Evolutionary conservation across 1,284 basidiomycete species (phyloP).

Genomic region (Ganoderma resinaceum): DNA sequence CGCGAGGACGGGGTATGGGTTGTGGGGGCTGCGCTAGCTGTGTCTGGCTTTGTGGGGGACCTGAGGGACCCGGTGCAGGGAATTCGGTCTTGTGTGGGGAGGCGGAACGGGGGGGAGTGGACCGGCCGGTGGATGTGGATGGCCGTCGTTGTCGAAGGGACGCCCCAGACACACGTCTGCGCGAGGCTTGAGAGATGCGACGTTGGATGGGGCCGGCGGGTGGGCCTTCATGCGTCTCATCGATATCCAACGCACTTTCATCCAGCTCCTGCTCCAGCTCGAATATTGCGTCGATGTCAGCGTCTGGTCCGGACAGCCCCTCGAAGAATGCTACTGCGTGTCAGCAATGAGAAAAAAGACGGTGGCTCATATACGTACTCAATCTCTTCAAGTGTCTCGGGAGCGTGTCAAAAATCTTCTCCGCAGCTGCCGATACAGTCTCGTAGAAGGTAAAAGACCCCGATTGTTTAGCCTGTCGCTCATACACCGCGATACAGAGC

Average conservation of each 20-base stretch:
- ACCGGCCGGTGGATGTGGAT: slow-evolving; percentile 23
- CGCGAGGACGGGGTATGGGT: slow-evolving; percentile 42
- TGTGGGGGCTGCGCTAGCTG: slow-evolving; percentile 34
- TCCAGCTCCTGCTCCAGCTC: slow-evolving; percentile 81
- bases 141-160: slow-evolving; percentile 25
- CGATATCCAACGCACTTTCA: slow-evolving; percentile 58
- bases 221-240: slow-evolving; percentile 42
- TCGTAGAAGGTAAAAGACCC: slow-evolving; percentile 75
- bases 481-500: slow-evolving; percentile 82
- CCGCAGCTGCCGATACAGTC: slow-evolving; percentile 68
- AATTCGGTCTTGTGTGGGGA: slow-evolving; percentile 33
- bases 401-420: slow-evolving; percentile 74
- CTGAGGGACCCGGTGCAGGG: slow-evolving; percentile 22
- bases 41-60: slow-evolving; percentile 24
- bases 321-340: slow-evolving; percentile 64
- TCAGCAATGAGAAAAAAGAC: neutral
- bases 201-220: slow-evolving; percentile 38
- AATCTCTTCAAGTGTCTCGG: slow-evolving; percentile 76
- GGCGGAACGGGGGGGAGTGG: slow-evolving; percentile 24
- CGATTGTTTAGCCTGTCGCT: slow-evolving; percentile 76
- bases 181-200: slow-evolving; percentile 43
- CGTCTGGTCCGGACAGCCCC: slow-evolving; percentile 72
- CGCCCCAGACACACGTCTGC: slow-evolving; percentile 33
- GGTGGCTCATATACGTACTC: slow-evolving; percentile 53
- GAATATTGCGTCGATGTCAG: slow-evolving; percentile 85